Base-by-base conservation (phyloP, 2,329 filamentous ascomycete species). In the Fusarium nanum region DNA sequence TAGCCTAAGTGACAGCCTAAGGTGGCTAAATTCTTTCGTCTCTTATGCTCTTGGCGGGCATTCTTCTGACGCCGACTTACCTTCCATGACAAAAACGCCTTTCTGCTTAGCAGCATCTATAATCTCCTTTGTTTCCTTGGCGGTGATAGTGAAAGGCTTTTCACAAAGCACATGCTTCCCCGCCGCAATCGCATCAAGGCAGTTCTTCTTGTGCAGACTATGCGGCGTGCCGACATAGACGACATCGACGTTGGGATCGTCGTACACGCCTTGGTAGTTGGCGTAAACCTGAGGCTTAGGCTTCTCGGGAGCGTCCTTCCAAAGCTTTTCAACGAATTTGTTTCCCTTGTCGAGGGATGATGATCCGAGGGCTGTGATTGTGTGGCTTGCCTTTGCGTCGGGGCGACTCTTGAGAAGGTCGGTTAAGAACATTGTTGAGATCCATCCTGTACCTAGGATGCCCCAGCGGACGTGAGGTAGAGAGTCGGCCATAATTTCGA, bases 211-310 rank as follows among this genome's bases (percentile, higher is more conserved):
- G 72, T 85, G 83, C 55, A 83, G 79, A 25, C 78, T 77, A 63
- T 84, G 82, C 1, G 83, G 83, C 5, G 80, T 83, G 44, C 81
- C 83, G 30, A 85, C 80, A 72, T 85, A 84, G 18, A 84, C 73
- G 20, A 82, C 78, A 60, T 84, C 83, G 23, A 84, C 81, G 12
- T 78, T 69, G 0, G 79, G 73, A 59, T 83, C 81, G 34, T 75
- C 71, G 60, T 83, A 83, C 12, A 83, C 78, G 37, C 80, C 78
- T 16, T 76, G 75, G 53, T 85, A 68, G 5, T 64, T 27, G 2
- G 47, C 42, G 6, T 64, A 67, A 11, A 67, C 50, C 1, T 67
- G 52, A 5, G 64, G 64, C 0, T 41, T 32, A 14, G 42, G 42
- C 10, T 67, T 56, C 1, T 57, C 44, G 0, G 63, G n/a, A 5